Evolutionary conservation across 768 basidiomycete genomes (phyloP).

Genomic region (Boletus rubroflammeus): DNA sequence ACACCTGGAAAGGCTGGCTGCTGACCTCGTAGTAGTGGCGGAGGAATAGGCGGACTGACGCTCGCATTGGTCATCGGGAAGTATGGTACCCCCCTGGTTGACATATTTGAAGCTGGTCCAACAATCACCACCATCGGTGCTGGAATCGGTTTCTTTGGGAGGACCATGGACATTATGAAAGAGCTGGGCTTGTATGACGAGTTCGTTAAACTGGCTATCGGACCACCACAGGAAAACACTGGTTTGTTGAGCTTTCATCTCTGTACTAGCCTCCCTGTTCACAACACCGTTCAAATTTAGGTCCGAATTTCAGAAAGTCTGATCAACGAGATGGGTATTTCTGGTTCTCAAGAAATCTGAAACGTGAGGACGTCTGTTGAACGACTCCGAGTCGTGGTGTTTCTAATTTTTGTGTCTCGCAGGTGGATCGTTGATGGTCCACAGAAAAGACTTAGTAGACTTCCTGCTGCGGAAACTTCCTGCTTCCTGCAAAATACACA

Average conservation of each 20-base stretch:
- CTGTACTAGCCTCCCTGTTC: background rate
- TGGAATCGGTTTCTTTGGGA: slow-evolving; percentile 45
- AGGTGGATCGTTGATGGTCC: slow-evolving; percentile 33
- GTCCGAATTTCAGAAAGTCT: slow-evolving; percentile 30
- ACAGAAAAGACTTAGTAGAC: slow-evolving; percentile 37
- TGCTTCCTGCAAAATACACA: slow-evolving; percentile 28
- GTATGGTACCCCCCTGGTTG: slow-evolving; percentile 28
- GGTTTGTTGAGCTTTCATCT: slow-evolving; percentile 7
- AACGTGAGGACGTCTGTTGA: slow-evolving; percentile 16
- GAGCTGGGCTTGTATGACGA: slow-evolving; percentile 39
- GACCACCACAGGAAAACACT: slow-evolving; percentile 17
- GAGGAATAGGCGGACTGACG: slow-evolving; percentile 37
- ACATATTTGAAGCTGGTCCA: slow-evolving; percentile 42
- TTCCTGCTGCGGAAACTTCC: slow-evolving; percentile 31
- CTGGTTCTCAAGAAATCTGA: slow-evolving; percentile 23
- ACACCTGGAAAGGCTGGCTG: no score
- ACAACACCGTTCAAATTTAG: slow-evolving; percentile 5
- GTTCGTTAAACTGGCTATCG: slow-evolving; percentile 13
- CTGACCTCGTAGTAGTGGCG: slow-evolving; percentile 28
- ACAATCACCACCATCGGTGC: slow-evolving; percentile 42
- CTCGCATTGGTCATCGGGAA: slow-evolving; percentile 31
- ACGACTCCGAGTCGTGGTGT: background rate
- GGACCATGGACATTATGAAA: slow-evolving; percentile 41
- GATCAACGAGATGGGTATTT: slow-evolving; percentile 33
- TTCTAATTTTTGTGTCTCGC: background rate